Conservation (phyloP, 768 basidiomycete genomes). For the Nidularia pulvinata region DNA sequence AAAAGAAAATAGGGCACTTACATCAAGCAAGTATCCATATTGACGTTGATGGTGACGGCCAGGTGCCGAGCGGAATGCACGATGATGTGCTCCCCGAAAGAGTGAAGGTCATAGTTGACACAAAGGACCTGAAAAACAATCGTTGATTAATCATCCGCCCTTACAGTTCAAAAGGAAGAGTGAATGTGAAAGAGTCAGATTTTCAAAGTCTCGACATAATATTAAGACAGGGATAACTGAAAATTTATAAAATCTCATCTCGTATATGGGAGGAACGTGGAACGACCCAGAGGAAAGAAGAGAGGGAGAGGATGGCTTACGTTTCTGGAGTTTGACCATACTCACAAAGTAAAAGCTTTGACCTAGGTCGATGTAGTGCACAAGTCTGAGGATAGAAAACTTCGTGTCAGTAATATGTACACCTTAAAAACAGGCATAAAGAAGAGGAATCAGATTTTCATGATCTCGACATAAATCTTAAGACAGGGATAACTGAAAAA, state of each 20-base stretch:
- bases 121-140: too few relatives aligned
- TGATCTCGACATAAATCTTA: slow-evolving; percentile 59
- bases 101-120: too few relatives aligned
- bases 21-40: too few relatives aligned
- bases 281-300: too few relatives aligned
- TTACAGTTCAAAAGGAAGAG: not conserved
- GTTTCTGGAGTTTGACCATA: too few relatives aligned
- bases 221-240: slow-evolving; percentile 36
- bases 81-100: too few relatives aligned
- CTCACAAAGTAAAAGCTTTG: too few relatives aligned
- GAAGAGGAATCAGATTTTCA: slow-evolving; percentile 31
- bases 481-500: slow-evolving; percentile 78
- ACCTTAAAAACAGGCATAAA: not conserved
- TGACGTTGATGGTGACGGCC: too few relatives aligned
- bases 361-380: not conserved
- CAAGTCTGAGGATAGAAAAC: not conserved
- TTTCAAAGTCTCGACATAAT: slow-evolving; percentile 27
- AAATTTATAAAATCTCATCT: slow-evolving; percentile 24
- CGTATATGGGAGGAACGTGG: not conserved
- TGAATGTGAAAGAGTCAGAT: slow-evolving; percentile 20
- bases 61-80: too few relatives aligned
- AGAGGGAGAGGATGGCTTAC: too few relatives aligned
- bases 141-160: too few relatives aligned
- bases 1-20: too few relatives aligned
- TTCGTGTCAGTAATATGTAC: not conserved